Conservation (phyloP, 2,329 filamentous ascomycete species). For the Acrodontium crateriforme region DNA sequence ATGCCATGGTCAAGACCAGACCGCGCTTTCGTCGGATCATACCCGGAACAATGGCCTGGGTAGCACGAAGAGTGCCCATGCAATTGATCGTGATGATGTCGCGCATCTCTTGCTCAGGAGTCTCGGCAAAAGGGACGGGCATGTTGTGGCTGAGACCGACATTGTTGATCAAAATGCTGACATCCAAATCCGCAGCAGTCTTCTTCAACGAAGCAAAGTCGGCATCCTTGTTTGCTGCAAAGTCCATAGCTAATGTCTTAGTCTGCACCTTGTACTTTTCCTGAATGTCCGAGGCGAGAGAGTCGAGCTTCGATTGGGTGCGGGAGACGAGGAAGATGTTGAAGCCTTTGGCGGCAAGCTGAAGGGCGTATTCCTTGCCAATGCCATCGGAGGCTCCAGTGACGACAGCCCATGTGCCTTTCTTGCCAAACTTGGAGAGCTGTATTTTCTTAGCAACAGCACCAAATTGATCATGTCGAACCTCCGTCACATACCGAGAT, state of each 20-base stretch:
- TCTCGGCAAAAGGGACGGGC: slow-evolving; percentile 76
- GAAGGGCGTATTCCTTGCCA: slow-evolving; percentile 86
- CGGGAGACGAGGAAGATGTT: slow-evolving; percentile 91
- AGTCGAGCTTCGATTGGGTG: slow-evolving; percentile 79
- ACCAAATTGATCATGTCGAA: background rate
- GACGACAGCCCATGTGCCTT: slow-evolving; percentile 85
- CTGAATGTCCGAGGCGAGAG: slow-evolving; percentile 62
- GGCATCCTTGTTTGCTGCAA: slow-evolving; percentile 58
- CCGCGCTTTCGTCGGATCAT: slow-evolving; percentile 76
- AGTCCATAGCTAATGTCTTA: slow-evolving; percentile 84
- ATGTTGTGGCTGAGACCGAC: slow-evolving; percentile 91
- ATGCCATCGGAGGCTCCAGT: slow-evolving; percentile 94
- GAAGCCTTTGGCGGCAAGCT: slow-evolving; percentile 83
- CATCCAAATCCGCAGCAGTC: slow-evolving; percentile 50
- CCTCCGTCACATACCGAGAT: slow-evolving; percentile 26
- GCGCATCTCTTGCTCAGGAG: slow-evolving; percentile 62
- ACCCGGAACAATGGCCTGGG: slow-evolving; percentile 68
- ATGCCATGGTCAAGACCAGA: slow-evolving; percentile 92
- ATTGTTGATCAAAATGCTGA: slow-evolving; percentile 89
- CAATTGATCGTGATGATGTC: slow-evolving; percentile 96
- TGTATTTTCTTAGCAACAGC: slow-evolving; percentile 23
- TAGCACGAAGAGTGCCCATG: slow-evolving; percentile 75
- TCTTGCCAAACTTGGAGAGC: slow-evolving; percentile 81
- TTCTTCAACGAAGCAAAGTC: slow-evolving; percentile 66
- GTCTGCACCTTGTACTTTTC: slow-evolving; percentile 57